A percentile compares a stretch with the other conserved stretches of the same genome.
Evolutionary conservation across 2,329 filamentous ascomycete genomes (phyloP).

Genomic region (Paracamarosporium sp.): DNA sequence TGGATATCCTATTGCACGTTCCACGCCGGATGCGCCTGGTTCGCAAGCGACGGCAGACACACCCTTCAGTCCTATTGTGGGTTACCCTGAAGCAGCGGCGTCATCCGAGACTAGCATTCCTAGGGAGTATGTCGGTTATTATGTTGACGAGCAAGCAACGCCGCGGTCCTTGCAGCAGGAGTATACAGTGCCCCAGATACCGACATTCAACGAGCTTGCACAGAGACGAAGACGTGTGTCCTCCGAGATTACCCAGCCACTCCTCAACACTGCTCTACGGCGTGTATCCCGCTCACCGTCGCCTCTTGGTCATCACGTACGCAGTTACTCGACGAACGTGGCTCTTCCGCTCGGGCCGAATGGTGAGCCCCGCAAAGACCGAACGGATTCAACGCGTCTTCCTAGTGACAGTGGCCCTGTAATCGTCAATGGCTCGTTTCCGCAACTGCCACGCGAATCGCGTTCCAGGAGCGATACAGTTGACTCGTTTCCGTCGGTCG

Average conservation of each 20-base stretch:
- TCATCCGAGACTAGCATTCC: constrained; percentile 46
- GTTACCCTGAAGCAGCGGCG: constrained; percentile 25
- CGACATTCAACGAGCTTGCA: constrained; percentile 49
- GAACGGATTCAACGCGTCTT: constrained; percentile 35
- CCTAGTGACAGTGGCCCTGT: constrained; percentile 41
- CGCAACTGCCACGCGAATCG: constrained; percentile 33
- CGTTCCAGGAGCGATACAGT: constrained; percentile 32
- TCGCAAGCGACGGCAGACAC: constrained; percentile 26
- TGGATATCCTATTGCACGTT: constrained; percentile 43
- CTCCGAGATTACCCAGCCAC: constrained; percentile 49
- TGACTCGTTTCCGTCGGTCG: constrained; percentile 27
- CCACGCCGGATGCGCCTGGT: constrained; percentile 35
- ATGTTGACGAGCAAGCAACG: constrained; percentile 52
- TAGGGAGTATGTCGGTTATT: constrained; percentile 60
- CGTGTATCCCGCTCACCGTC: constrained; percentile 55
- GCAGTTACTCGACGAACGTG: constrained; percentile 47
- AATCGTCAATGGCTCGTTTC: constrained; percentile 50
- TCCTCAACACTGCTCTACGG: constrained; percentile 44
- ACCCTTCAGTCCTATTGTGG: constrained; percentile 27
- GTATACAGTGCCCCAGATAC: constrained; percentile 43
- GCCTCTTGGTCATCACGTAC: constrained; percentile 51
- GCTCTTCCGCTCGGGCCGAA: constrained; percentile 16
- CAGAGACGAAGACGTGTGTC: constrained; percentile 51
- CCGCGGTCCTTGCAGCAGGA: constrained; percentile 47
- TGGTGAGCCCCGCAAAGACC: constrained; percentile 32